Percentiles rank a stretch among this genome's conserved stretches.
Conservation (phyloP, 441 rosid genomes). For the Populus trichocarpa region DNA sequence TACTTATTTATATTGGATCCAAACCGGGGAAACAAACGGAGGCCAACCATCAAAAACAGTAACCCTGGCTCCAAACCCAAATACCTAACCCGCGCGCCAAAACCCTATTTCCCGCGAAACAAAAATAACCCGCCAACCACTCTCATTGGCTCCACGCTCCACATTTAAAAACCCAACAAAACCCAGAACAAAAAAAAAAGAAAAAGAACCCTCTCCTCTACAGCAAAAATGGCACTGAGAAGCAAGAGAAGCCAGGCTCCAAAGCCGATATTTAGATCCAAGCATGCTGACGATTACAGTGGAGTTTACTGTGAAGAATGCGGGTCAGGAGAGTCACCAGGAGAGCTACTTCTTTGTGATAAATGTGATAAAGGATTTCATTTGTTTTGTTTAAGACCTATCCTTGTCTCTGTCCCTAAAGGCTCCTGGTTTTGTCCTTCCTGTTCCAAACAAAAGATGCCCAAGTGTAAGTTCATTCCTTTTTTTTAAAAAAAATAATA, state of each 20-base stretch:
- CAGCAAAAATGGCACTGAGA: conserved; percentile 27
- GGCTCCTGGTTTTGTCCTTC: conserved; percentile 79
- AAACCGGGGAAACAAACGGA: background rate
- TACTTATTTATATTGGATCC: background rate
- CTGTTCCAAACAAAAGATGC: conserved; percentile 41
- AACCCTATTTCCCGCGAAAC: conserved; percentile 34
- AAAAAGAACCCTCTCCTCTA: background rate
- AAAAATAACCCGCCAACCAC: conserved; percentile 36
- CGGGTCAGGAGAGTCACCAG: conserved; percentile 54
- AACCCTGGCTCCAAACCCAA: background rate
- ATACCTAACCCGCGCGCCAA: conserved; percentile 27
- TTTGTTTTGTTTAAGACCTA: conserved; percentile 76
- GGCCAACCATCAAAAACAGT: background rate
- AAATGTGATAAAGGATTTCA: conserved; percentile 77
- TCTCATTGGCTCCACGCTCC: conserved; percentile 3
- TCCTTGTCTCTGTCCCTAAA: conserved; percentile 63
- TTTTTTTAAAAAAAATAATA: background rate
- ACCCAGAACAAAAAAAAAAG: too few species aligned
- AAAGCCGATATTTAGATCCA: conserved; percentile 29
- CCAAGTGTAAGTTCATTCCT: conserved; percentile 14
- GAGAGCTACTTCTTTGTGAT: conserved; percentile 74
- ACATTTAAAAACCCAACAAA: background rate
- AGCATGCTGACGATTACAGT: conserved; percentile 23
- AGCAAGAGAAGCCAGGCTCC: conserved; percentile 62
- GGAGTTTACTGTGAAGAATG: conserved; percentile 58